Evolutionary conservation across 805 yeast genomes (phyloP).

Genomic region (Danielozyma ontarioensis): DNA sequence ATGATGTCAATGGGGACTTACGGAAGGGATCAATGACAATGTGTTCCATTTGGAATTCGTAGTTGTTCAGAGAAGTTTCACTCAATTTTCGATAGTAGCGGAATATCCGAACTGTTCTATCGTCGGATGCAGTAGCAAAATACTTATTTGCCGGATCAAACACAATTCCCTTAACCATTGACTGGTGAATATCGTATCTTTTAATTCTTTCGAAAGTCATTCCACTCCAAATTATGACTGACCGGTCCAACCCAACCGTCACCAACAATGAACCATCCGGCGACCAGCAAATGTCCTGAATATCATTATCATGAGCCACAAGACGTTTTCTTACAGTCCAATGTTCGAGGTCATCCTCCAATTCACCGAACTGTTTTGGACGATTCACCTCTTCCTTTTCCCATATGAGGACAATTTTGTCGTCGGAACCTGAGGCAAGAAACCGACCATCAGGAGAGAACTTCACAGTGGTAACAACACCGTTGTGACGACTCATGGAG

Average conservation of each 20-base stretch:
- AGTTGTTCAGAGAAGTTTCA: conserved; percentile 47
- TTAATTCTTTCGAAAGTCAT: conserved; percentile 84
- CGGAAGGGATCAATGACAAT: conserved; percentile 79
- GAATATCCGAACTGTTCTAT: conserved; percentile 82
- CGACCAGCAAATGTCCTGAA: conserved; percentile 97
- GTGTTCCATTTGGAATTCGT: conserved; percentile 82
- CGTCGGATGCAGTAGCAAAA: conserved; percentile 96
- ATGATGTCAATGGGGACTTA: conserved; percentile 87
- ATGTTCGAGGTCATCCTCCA: conserved; percentile 72
- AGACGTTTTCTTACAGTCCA: conserved; percentile 92
- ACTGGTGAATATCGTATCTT: conserved; percentile 87
- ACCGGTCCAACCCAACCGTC: conserved; percentile 90
- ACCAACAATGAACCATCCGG: conserved; percentile 89
- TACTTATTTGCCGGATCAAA: conserved; percentile 98
- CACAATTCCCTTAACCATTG: conserved; percentile 93
- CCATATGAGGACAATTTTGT: conserved; percentile 87
- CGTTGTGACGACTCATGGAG: conserved; percentile 92
- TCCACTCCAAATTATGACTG: conserved; percentile 92
- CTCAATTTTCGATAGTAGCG: conserved; percentile 66
- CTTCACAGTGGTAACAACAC: conserved; percentile 90
- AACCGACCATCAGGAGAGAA: conserved; percentile 91
- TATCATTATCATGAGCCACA: conserved; percentile 96
- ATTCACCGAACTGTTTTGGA: conserved; percentile 62
- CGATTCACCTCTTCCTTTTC: conserved; percentile 74
- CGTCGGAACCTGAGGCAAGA: conserved; percentile 93